Base-by-base conservation (phyloP, 768 basidiomycete species). In the Crepidotus variabilis region DNA sequence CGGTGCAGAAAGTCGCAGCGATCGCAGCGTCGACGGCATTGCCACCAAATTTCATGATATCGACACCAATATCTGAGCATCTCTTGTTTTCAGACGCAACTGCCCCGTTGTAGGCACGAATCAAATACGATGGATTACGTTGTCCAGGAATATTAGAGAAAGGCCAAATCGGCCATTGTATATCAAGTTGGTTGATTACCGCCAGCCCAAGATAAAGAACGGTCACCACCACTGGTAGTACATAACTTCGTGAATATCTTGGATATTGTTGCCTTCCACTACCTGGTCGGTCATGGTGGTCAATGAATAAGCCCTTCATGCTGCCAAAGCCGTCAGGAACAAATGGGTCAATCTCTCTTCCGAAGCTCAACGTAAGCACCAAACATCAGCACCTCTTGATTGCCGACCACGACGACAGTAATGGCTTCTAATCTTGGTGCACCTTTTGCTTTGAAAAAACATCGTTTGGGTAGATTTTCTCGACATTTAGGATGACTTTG, bases 1-100 rank as follows among this genome's bases (percentile, higher is more conserved):
- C 89, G 33, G 75, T 74, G 67, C 96, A 98, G 22, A 98, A 75
- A 0, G 87, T 84, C 0, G 90, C 80, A 20, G 85, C 82, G 53
- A 98, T 84, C 0, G 85, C 88, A 0, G 96, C 87, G 61, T 98
- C 96, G 14, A 96, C 84, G 0, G 95, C 94, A 64, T 90, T 95
- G 16, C 96, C 96, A 23, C 94, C 94, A 7, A 84, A 81, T 72
- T 84, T 86, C 56, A 96, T 63, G 8, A 86, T 75, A 4, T 83
- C 73, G 1, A 97, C 83, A 2, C 95, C 96, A 49, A 97, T 85
- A 45, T 89, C 72, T 8, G 93, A 95, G 69, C 96, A 98, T 18
- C 85, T 72, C 60, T 82, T 78, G 69, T 94, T 93, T 74, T 98
- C 95, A 23, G 87, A 80, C 4, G 96, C 93, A 16, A 98, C 94